phyloP scores from a whole-genome alignment of 495 filamentous ascomycete species.

The Hypoxylon lienhwacheense region DNA sequence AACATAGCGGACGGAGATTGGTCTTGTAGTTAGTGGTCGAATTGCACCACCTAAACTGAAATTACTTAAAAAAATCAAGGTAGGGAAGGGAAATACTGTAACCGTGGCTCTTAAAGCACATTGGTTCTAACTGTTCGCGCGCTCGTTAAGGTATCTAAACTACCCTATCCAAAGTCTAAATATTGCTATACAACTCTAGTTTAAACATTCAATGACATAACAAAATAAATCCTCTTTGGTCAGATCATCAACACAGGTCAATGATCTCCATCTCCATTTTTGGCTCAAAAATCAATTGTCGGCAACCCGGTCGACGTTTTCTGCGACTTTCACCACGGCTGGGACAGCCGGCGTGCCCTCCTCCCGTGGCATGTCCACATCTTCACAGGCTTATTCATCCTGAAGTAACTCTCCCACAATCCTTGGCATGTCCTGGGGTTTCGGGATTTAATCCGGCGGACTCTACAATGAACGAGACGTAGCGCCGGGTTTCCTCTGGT shows the following conservation, averaged over 20 bases:
- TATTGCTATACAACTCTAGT: conserved; percentile 16
- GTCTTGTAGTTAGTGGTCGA: too few relatives aligned
- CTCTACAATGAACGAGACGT: conserved; percentile 32
- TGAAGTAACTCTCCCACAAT: conserved; percentile 14
- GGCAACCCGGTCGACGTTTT: conserved; percentile 8
- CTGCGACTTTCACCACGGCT: conserved; percentile 15
- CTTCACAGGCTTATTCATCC: conserved; percentile 27
- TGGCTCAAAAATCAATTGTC: conserved; percentile 4
- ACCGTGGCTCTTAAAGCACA: too few relatives aligned
- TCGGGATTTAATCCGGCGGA: conserved; percentile 21
- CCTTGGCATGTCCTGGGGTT: conserved; percentile 28
- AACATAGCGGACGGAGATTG: too few relatives aligned
- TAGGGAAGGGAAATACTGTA: too few relatives aligned
- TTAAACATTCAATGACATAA: conserved; percentile 7
- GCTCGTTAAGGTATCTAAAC: background rate
- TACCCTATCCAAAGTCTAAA: conserved; percentile 18
- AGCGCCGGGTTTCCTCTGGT: conserved; percentile 20
- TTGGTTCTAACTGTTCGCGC: too few relatives aligned
- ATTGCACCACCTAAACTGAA: too few relatives aligned
- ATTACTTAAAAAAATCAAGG: too few relatives aligned
- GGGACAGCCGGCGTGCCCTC: conserved; percentile 7
- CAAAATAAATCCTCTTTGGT: conserved; percentile 9
- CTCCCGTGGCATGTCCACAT: conserved; percentile 11
- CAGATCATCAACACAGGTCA: conserved; percentile 12
- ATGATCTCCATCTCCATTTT: conserved; percentile 9